Percentiles rank a stretch among this genome's conserved stretches.
Evolutionary conservation across 2,329 filamentous ascomycete species (phyloP).

Genomic region (Neofusicoccum kwambonambiense): DNA sequence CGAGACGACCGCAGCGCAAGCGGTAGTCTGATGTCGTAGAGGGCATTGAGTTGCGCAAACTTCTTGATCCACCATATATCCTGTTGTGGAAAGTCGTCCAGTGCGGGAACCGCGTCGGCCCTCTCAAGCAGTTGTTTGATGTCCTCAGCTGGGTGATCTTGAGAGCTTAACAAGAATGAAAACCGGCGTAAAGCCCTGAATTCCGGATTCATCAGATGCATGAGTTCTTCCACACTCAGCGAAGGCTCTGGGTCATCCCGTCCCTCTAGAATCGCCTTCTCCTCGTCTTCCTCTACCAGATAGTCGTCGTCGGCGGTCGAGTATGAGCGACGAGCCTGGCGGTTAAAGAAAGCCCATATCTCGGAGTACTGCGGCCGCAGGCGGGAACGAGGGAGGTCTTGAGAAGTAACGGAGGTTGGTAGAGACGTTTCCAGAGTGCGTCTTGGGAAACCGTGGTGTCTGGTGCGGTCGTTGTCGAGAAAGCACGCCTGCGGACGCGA

Average conservation of each 20-base stretch:
- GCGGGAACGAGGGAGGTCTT: background rate
- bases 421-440: background rate
- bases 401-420: background rate
- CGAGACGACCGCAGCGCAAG: background rate
- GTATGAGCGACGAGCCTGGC: background rate
- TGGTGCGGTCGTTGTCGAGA: background rate
- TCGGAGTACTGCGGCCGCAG: background rate
- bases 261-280: background rate
- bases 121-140: background rate
- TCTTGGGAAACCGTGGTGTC: background rate
- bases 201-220: background rate
- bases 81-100: slow-evolving; percentile 1
- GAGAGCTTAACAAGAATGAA: background rate
- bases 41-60: background rate
- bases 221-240: background rate
- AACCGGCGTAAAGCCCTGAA: background rate
- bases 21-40: slow-evolving; percentile 4
- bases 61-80: slow-evolving; percentile 17
- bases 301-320: slow-evolving; percentile 2
- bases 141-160: background rate
- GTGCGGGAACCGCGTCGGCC: background rate
- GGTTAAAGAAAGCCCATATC: background rate
- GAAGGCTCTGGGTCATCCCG: too few species aligned
- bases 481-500: background rate
- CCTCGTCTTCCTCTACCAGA: slow-evolving; percentile 7